These are phyloP conservation scores for Pyronema domesticum DNA, from an alignment of 495 filamentous ascomycete genomes.

Conservation along the genomic window DNA sequence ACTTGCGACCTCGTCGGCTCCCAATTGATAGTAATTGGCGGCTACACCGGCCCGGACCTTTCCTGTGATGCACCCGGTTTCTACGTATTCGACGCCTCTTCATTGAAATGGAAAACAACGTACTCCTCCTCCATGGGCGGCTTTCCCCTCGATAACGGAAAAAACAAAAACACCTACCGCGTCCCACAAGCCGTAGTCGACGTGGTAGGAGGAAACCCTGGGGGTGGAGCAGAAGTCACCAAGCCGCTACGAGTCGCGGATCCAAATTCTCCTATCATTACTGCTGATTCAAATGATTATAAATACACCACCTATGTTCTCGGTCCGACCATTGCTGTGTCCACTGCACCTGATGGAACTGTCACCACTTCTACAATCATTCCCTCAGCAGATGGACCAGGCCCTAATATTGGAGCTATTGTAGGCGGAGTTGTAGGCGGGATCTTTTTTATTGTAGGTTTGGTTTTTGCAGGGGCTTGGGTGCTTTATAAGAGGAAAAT, in stretches of 20 bases:
- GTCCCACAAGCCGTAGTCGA: slow-evolving; percentile 44
- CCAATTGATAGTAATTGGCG: slow-evolving; percentile 56
- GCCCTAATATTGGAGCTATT: slow-evolving; percentile 41
- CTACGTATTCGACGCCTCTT: slow-evolving; percentile 48
- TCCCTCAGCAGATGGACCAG: slow-evolving; percentile 7
- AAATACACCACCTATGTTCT: slow-evolving; percentile 27
- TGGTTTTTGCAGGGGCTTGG: slow-evolving; percentile 32
- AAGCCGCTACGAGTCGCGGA: slow-evolving; percentile 42
- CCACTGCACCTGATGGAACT: slow-evolving; percentile 39
- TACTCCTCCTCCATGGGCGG: slow-evolving; percentile 38
- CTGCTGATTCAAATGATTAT: slow-evolving; percentile 40
- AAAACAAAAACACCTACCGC: slow-evolving; percentile 29
- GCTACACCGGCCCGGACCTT: slow-evolving; percentile 43
- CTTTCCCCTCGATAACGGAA: slow-evolving; percentile 25
- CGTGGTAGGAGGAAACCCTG: slow-evolving; percentile 42
- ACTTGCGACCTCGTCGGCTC: slow-evolving; percentile 49
- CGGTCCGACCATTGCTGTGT: slow-evolving; percentile 38
- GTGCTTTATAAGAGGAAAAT: slow-evolving; percentile 20
- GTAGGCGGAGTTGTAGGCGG: slow-evolving; percentile 47
- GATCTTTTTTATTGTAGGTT: slow-evolving; percentile 36
- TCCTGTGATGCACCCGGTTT: slow-evolving; percentile 51
- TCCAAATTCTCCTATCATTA: slow-evolving; percentile 48
- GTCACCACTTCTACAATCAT: slow-evolving; percentile 35
- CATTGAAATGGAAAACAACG: slow-evolving; percentile 39
- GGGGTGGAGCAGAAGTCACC: slow-evolving; percentile 49